Evolutionary conservation across 148 eudicot species (phyloP).

Genomic region (Pharnaceum exiguum): DNA sequence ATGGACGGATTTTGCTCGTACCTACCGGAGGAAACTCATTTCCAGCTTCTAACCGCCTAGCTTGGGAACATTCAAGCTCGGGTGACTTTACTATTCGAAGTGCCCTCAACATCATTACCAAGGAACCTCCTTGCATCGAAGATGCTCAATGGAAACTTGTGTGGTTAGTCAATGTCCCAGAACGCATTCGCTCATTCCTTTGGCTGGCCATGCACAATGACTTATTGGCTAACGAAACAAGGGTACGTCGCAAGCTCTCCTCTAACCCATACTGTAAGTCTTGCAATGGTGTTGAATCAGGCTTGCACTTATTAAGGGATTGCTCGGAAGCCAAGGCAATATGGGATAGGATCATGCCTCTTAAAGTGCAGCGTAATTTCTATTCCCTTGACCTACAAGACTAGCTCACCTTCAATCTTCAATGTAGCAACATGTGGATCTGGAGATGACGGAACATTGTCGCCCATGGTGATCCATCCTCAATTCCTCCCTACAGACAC

Average conservation of each 20-base stretch:
- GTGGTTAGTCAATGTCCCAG: not conserved
- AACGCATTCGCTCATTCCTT: not conserved
- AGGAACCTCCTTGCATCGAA: too few species aligned
- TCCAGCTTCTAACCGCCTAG: not conserved
- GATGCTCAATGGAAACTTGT: not conserved
- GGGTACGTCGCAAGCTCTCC: not conserved
- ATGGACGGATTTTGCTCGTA: too few species aligned
- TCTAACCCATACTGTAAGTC: not conserved
- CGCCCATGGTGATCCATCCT: not conserved
- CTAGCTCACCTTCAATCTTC: not conserved
- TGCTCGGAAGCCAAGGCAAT: not conserved
- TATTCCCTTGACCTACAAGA: not conserved
- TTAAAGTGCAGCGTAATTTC: not conserved
- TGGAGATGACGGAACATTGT: not conserved
- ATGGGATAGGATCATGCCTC: not conserved
- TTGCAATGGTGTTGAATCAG: not conserved
- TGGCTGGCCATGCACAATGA: not conserved
- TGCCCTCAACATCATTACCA: not conserved
- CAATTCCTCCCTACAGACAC: not conserved
- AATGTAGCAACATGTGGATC: not conserved
- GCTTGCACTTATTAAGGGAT: not conserved
- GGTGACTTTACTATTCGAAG: not conserved
- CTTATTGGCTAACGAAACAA: not conserved
- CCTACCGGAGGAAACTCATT: too few species aligned
- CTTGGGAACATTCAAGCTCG: not conserved